Evolutionary conservation across 805 yeast species (phyloP).

Genomic region (Wickerhamiella dianesei): DNA sequence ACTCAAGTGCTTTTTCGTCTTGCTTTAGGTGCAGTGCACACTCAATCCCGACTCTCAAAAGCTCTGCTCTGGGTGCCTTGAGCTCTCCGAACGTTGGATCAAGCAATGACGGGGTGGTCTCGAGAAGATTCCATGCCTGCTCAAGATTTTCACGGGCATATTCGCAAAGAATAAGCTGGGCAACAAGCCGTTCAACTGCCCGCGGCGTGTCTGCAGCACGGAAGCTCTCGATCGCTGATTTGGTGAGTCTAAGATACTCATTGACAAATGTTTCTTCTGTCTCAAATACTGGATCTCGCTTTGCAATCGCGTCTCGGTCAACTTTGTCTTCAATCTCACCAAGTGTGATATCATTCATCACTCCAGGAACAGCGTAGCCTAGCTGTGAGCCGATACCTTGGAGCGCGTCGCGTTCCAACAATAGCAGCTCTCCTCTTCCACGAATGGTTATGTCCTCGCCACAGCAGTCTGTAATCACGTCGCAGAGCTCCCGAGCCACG

Average conservation of each 20-base stretch:
- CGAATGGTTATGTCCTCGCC: constrained; percentile 19
- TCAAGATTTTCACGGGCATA: constrained; percentile 44
- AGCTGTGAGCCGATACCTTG: constrained; percentile 20
- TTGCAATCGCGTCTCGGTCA: constrained; percentile 13
- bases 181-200: constrained; percentile 57
- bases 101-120: constrained; percentile 4
- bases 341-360: constrained; percentile 21
- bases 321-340: constrained; percentile 6
- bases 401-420: constrained; percentile 29
- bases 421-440: constrained; percentile 31
- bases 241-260: constrained; percentile 41
- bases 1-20: constrained; percentile 19
- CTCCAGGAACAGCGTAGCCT: constrained; percentile 23
- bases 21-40: constrained; percentile 34
- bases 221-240: constrained; percentile 40
- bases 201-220: constrained; percentile 42
- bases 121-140: constrained; percentile 46
- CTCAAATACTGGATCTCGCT: constrained; percentile 21
- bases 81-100: background rate
- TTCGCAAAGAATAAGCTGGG: constrained; percentile 60
- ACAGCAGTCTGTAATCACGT: constrained; percentile 19
- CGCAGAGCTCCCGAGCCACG: constrained; percentile 32
- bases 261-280: constrained; percentile 28
- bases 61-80: constrained; percentile 43
- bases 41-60: constrained; percentile 52